Evolutionary conservation across 2,329 filamentous ascomycete species (phyloP), one percentile per base, ranked within the genome.

Genomic region (Gaeumannomyces tritici): DNA sequence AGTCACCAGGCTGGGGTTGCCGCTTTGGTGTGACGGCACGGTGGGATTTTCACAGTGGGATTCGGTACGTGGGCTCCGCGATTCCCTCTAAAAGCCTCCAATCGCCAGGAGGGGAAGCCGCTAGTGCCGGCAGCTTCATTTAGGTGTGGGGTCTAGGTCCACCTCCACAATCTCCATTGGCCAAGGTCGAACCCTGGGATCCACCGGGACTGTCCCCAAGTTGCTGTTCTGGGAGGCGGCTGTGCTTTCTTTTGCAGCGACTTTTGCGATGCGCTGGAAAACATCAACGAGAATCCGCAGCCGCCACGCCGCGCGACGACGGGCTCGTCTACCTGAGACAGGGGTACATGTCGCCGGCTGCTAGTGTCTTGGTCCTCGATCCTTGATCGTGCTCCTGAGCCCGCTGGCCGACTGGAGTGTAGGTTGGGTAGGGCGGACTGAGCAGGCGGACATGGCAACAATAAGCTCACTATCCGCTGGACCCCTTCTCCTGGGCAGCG

Each of bases 11-110:
- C 42, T 51, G 42, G 42, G 24, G 42, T 3, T 24, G 42, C 42
- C 42, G 15, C n/a, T 24, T 21, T 8, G 42, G 42, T 21, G 42
- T 51, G 42, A 21, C 28, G 24, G 55, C 29, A 33, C 21, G 8
- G 56, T 58, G 21, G 56, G 26, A 58, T 33, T 58, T n/a, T n/a
- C n/a, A n/a, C n/a, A n/a, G n/a, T n/a, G 21, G 56, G 26, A 58
- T 33, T 58, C 56, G 56, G 56, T 58, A 35, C 26, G 56, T 58
- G 29, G 18, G 26, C 56, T 58, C 56, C 56, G 56, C 29, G 26
- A 21, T 56, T 56, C 13, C 55, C 28, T 28, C 55, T 28, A 58
- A 61, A 54, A 61, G 56, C 56, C 56, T 58, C 56, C 56, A 58
- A 58, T 58, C 13, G 21, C 29, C 56, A 33, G 18, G 42, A 51